Conservation (phyloP, 2,329 filamentous ascomycete genomes). For the Phialophora tarda region DNA sequence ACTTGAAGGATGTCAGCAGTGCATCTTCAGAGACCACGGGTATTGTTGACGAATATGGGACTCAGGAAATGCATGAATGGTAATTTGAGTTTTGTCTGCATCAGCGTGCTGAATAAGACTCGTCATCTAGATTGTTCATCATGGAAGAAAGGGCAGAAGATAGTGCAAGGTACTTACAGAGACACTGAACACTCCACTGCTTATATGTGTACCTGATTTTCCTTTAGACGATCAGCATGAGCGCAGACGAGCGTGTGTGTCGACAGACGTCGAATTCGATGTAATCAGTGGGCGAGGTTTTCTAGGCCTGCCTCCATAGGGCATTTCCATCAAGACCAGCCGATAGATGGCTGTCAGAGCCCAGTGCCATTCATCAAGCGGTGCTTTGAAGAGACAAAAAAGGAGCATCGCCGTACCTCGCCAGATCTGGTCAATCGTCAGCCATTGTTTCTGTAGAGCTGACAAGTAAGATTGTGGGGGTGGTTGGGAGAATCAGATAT, state of each 20-base stretch:
- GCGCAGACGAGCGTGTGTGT: neutral
- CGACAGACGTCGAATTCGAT: neutral
- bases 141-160: conserved; percentile 41
- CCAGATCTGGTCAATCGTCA: conserved; percentile 21
- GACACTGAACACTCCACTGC: neutral
- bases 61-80: conserved; percentile 67
- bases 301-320: conserved; percentile 97
- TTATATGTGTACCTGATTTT: neutral
- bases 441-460: neutral
- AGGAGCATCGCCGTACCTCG: conserved; percentile 14
- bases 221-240: neutral
- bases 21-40: neutral
- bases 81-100: conserved; percentile 62
- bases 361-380: conserved; percentile 94
- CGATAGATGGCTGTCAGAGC: conserved; percentile 74
- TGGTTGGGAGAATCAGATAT: conserved; percentile 67
- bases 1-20: neutral
- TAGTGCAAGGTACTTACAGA: neutral
- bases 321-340: conserved; percentile 80
- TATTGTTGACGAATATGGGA: neutral
- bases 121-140: conserved; percentile 66
- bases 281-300: conserved; percentile 96
- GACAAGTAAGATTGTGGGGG: neutral
- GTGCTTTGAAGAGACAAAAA: conserved; percentile 36
- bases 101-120: conserved; percentile 67